Evolutionary conservation across 768 basidiomycete species (phyloP), one percentile per base, ranked within the genome.

Genomic region (Serendipita sp.): DNA sequence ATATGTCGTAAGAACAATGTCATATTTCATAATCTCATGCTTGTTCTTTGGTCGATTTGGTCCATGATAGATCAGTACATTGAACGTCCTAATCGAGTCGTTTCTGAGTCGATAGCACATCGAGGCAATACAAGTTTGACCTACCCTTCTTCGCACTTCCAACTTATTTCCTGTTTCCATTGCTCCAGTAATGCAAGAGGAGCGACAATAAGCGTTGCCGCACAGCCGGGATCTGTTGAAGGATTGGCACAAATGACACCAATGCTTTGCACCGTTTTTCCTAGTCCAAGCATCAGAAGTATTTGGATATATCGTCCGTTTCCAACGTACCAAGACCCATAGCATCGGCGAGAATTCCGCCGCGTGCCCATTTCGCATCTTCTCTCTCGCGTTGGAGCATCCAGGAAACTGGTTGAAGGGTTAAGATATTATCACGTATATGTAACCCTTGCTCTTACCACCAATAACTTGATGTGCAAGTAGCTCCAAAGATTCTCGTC

Each of bases 391-490:
- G 78, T 34, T 80, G 77, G 1, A 81, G 64, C 83, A 86, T 84
- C 81, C 83, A 87, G 3, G 79, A 76, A 1, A 81, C 81, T 5
- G 79, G 81, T 11, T 24, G n/a, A 8, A 37, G 32, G 37, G 18
- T 30, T 16, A 34, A 32, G 28, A 24, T 16, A 16, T 16, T n/a
- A 48, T 13, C 5, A 41, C 13, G 5, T 41, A 41, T n/a, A 35
- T 16, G 24, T 7, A 18, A 28, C 10, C 35, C 76, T 66, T 38
- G 67, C 46, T 46, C 2, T 72, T 68, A 28, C 75, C 73, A 0
- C 76, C 77, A 60, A 89, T 80, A 16, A 79, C 75, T 68, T 88
- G 84, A 71, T 88, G 87, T 8, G 86, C 78, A 83, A 88, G 83
- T 4, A 41, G 38, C 38, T 41, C 13, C 38, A 13, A 3, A 41